These are phyloP conservation scores for Elaeis oleifera DNA, from an alignment of 202 grass and related monocot genomes.

Conservation along the genomic window DNA sequence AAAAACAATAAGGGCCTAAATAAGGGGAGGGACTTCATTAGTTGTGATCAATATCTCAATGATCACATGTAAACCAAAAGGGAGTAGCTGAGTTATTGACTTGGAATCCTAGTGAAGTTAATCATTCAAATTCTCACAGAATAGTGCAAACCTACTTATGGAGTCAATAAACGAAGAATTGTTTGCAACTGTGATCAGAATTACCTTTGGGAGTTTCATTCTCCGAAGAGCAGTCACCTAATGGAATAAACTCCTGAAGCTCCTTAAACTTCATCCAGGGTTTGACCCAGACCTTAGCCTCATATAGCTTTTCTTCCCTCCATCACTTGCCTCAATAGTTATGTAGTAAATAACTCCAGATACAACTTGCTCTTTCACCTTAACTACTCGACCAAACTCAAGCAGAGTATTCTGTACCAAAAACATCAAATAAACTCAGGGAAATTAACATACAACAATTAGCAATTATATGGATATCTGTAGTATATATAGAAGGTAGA, in stretches of 20 bases:
- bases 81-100: no score
- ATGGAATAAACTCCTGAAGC: conserved; percentile 49
- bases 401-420: conserved; percentile 43
- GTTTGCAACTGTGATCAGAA: neutral
- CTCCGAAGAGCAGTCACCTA: neutral
- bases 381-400: conserved; percentile 54
- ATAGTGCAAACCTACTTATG: no score
- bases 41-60: no score
- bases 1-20: no score
- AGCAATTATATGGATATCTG: neutral
- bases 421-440: neutral
- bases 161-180: no score
- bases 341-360: conserved; percentile 50
- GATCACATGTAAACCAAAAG: no score
- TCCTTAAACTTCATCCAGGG: conserved; percentile 50
- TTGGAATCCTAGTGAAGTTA: no score
- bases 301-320: conserved; percentile 46
- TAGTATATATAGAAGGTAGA: neutral
- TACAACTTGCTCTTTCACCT: conserved; percentile 52
- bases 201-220: neutral
- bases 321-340: conserved; percentile 52
- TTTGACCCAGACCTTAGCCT: conserved; percentile 81
- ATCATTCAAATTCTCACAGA: no score
- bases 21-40: no score
- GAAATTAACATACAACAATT: neutral